Evolutionary conservation across 2,329 filamentous ascomycete genomes (phyloP), one percentile per base, ranked within the genome.

Genomic region (Proliferodiscus dingleyae): DNA sequence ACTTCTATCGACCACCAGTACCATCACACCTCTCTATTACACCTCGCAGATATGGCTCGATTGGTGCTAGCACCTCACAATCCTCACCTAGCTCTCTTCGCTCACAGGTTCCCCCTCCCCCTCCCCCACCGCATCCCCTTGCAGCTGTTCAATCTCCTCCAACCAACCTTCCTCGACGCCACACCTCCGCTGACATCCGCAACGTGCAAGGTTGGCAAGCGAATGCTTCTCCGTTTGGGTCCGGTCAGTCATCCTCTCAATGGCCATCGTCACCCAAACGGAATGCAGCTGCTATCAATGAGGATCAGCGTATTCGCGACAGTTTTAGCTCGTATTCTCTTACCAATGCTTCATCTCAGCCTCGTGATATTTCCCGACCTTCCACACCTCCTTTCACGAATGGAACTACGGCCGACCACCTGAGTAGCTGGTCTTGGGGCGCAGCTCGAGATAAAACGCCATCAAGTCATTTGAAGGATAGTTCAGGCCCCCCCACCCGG

Each of bases 171-270:
- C 79, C 82, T 36, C 83, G 91, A 52, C 81, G 91, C 50, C 93
- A 98, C 67, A 98, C 93, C 2, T 91, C 90, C 30, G 93, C 93
- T 47, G 93, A 98, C 64, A 97, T 98, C 57, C 84, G 93, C 43
- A 62, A 62, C 43, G 85, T 90, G 58, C 85, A 89, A 62, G 88
- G 85, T 29, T 91, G 87, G 81, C 83, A 82, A 51, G 52, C 70
- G 60, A 69, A 72, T 33, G 73, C 78, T 21, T 85, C 84, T 4
- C 86, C 83, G 9, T 86, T 81, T 61, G 73, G 77, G 6, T 82
- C 83, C 3, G 81, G 81, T 9, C 73, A 80, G 51, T 74, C 74
- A 43, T 77, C 75, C 13, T 67, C 72, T 28, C 79, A 80, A 50
- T 87, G 82, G 81, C 81, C 82, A 13, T 80, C 81, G 13, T 85